A percentile compares a stretch with the other conserved stretches of the same genome.
Evolutionary conservation across 1,139 yeast species (phyloP).

Genomic region (Suhomyces yuchorum): DNA sequence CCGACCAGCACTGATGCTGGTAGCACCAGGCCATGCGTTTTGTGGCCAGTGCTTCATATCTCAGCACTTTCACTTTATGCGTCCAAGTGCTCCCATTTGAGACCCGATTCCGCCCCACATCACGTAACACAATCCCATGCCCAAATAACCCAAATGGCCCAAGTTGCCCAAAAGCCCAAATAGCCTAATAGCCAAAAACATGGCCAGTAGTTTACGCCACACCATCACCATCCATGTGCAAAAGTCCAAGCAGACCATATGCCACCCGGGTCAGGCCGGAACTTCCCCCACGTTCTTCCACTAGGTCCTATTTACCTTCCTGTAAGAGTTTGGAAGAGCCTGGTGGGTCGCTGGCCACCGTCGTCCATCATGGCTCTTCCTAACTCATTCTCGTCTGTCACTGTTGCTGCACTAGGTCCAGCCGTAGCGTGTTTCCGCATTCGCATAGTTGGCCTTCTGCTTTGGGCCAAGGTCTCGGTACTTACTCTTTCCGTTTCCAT

Average conservation of each 20-base stretch:
- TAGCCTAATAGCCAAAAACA: too few species aligned
- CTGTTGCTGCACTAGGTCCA: background rate
- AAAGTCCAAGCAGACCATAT: too few species aligned
- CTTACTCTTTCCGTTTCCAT: background rate
- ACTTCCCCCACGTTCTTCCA: too few species aligned
- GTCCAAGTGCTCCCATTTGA: background rate
- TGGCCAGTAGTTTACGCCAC: too few species aligned
- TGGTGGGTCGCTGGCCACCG: too few species aligned
- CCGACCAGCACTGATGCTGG: background rate
- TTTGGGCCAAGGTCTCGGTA: background rate
- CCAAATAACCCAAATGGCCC: too few species aligned
- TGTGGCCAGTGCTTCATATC: background rate
- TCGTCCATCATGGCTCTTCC: background rate
- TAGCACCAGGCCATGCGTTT: background rate
- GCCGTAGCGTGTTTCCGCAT: background rate
- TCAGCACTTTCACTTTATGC: background rate
- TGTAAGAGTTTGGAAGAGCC: too few species aligned
- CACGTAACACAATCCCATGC: background rate
- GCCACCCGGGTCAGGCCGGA: too few species aligned
- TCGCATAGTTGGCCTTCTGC: background rate
- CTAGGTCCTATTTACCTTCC: too few species aligned
- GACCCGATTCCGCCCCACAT: background rate
- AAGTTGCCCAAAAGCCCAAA: too few species aligned
- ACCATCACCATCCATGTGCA: background rate
- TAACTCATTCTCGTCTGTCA: background rate